Conservation (phyloP, 306 rosid genomes). For the Macrotyloma uniflorum region DNA sequence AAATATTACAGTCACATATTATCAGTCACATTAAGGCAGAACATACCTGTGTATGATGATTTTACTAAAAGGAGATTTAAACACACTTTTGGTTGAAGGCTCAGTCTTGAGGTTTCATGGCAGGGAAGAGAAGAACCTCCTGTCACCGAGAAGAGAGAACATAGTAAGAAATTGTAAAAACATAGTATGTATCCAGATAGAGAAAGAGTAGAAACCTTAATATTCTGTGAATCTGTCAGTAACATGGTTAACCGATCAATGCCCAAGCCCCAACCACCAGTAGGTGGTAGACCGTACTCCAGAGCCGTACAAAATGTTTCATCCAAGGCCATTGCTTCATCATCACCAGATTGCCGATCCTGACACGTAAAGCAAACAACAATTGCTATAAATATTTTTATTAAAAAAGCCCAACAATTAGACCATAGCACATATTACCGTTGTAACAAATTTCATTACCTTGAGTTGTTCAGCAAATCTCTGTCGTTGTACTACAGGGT, state of each 20-base stretch:
- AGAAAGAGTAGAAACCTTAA: slow-evolving; percentile 59
- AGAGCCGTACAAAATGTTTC: slow-evolving; percentile 88
- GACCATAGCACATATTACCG: background rate
- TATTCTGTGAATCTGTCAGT: slow-evolving; percentile 85
- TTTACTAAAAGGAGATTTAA: background rate
- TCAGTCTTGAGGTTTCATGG: slow-evolving; percentile 92
- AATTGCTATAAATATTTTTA: background rate
- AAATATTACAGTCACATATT: background rate
- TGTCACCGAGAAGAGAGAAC: slow-evolving; percentile 42
- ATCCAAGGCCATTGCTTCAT: slow-evolving; percentile 93
- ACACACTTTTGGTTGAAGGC: slow-evolving; percentile 43
- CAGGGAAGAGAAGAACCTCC: slow-evolving; percentile 97
- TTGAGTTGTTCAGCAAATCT: slow-evolving; percentile 92
- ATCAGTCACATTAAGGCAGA: background rate
- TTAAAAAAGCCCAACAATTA: background rate
- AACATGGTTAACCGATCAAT: slow-evolving; percentile 83
- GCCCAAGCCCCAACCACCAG: slow-evolving; percentile 99
- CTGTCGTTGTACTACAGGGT: slow-evolving; percentile 89
- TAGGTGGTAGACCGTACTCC: slow-evolving; percentile 97
- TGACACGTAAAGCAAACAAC: slow-evolving; percentile 36
- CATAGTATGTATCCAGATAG: background rate
- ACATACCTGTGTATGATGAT: slow-evolving; percentile 10
- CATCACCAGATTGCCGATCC: slow-evolving; percentile 98
- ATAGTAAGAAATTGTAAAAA: background rate
- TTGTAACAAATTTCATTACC: slow-evolving; percentile 49